A percentile compares a stretch with the other conserved stretches of the same genome.
Evolutionary conservation across 305 asterid species (phyloP).

Genomic region (Fraxinus velutina): DNA sequence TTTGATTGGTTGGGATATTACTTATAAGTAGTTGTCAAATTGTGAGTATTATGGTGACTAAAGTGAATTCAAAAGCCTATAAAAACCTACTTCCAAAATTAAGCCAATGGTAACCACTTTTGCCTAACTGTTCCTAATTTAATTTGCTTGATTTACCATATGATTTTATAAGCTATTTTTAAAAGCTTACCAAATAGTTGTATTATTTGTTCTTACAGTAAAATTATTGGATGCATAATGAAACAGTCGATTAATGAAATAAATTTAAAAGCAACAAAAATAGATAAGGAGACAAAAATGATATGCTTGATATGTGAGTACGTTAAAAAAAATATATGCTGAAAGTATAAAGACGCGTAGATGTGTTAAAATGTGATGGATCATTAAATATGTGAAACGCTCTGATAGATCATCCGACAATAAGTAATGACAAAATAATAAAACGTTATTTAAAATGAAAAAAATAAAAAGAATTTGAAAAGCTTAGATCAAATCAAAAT

Average conservation of each 20-base stretch:
- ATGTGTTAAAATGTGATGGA: not conserved
- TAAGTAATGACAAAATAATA: not conserved
- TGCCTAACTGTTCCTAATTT: not conserved
- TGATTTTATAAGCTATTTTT: not conserved
- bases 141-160: not conserved
- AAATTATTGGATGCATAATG: not conserved
- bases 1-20: not conserved
- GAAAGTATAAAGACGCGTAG: not conserved
- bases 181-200: not conserved
- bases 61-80: not conserved
- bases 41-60: not conserved
- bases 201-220: not conserved
- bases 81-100: not conserved
- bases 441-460: not conserved
- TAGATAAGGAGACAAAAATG: not conserved
- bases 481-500: not conserved
- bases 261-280: not conserved
- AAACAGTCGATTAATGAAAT: not conserved
- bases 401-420: not conserved
- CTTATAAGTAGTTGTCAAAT: not conserved
- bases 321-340: not conserved
- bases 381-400: not conserved
- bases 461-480: not conserved
- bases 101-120: not conserved
- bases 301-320: not conserved